phyloP scores from a whole-genome alignment of 2,329 filamentous ascomycete genomes.

The Botryotinia convoluta region DNA sequence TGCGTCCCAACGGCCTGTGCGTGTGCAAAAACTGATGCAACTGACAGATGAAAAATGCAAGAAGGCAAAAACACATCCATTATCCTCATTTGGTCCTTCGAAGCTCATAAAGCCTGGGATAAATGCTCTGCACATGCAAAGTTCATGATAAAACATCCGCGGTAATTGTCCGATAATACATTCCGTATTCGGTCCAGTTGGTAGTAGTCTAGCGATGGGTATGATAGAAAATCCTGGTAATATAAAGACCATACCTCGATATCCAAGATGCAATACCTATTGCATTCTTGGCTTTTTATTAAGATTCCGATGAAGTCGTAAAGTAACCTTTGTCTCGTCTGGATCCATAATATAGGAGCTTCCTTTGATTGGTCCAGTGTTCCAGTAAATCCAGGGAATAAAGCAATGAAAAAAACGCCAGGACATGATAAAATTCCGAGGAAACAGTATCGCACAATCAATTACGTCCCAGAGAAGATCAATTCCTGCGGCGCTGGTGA shows the following conservation, averaged over 20 bases:
- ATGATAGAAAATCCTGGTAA: conserved; percentile 26
- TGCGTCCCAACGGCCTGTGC: conserved; percentile 36
- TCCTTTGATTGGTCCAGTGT: conserved; percentile 26
- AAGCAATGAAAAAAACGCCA: conserved; percentile 34
- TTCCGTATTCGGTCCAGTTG: conserved; percentile 26
- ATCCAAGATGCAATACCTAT: conserved; percentile 26
- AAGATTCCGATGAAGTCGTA: conserved; percentile 26
- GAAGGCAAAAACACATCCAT: conserved; percentile 27
- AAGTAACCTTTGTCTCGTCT: conserved; percentile 29
- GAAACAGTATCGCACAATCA: conserved; percentile 25
- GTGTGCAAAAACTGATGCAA: conserved; percentile 38
- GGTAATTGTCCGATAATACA: conserved; percentile 22
- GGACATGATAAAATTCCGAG: conserved; percentile 30
- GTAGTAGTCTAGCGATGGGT: conserved; percentile 24
- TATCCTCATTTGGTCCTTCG: conserved; percentile 27
- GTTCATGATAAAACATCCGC: conserved; percentile 28
- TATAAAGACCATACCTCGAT: conserved; percentile 25
- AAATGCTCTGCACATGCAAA: conserved; percentile 28
- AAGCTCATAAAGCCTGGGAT: conserved; percentile 33
- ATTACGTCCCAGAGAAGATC: conserved; percentile 26
- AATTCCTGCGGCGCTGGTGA: conserved; percentile 29
- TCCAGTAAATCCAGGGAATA: conserved; percentile 28
- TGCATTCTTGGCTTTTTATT: conserved; percentile 27
- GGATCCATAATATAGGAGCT: conserved; percentile 29
- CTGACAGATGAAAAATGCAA: conserved; percentile 30